These are phyloP conservation scores for Debaryomyces nepalensis DNA, from an alignment of 1,139 yeast genomes.

Conservation along the genomic window DNA sequence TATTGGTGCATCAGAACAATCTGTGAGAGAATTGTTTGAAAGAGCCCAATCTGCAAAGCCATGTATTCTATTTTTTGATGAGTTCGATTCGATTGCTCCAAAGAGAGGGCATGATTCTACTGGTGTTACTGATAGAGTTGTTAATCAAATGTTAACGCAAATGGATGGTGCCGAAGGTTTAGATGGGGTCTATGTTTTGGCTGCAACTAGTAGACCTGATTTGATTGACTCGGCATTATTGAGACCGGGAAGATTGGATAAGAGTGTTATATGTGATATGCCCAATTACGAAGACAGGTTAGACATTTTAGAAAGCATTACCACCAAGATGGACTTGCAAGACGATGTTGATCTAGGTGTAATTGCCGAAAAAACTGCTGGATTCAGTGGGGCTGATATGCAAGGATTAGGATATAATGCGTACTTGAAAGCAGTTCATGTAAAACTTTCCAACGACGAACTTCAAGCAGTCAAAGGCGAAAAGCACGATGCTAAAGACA, in stretches of 20 bases:
- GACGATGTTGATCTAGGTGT: constrained; percentile 56
- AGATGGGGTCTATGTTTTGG: constrained; percentile 94
- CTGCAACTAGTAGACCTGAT: constrained; percentile 96
- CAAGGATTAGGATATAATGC: constrained; percentile 94
- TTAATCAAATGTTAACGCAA: constrained; percentile 94
- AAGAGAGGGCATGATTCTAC: constrained; percentile 98
- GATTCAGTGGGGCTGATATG: constrained; percentile 93
- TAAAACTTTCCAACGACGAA: constrained; percentile 56
- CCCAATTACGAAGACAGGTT: constrained; percentile 73
- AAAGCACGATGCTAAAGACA: constrained; percentile 20
- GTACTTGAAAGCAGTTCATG: constrained; percentile 87
- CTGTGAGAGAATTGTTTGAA: constrained; percentile 90
- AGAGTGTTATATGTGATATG: constrained; percentile 87
- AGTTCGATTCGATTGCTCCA: constrained; percentile 96
- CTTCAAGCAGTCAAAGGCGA: constrained; percentile 26
- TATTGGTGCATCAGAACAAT: constrained; percentile 97
- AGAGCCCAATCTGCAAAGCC: constrained; percentile 95
- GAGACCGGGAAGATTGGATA: constrained; percentile 95
- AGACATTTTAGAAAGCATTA: constrained; percentile 71
- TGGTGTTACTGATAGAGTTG: constrained; percentile 97
- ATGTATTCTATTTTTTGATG: constrained; percentile 92
- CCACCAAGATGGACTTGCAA: constrained; percentile 56
- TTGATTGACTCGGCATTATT: constrained; percentile 91
- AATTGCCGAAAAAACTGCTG: constrained; percentile 67
- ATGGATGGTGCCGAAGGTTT: constrained; percentile 99